These are phyloP conservation scores for Diplodia scrobiculata DNA, from an alignment of 2,329 filamentous ascomycete species.

Conservation along the genomic window DNA sequence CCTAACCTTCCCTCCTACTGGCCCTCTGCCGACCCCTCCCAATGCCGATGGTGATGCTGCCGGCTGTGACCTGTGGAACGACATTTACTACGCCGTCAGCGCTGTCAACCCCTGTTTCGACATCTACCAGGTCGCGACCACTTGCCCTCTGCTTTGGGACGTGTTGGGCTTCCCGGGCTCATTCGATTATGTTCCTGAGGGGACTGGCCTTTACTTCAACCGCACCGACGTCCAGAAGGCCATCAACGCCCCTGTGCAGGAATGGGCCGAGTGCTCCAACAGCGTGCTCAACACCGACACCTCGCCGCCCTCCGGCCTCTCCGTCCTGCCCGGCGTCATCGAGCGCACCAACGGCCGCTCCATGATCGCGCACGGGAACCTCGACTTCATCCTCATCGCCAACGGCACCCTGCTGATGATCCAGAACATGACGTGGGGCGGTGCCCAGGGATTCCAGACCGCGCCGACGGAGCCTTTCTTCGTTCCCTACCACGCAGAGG, in stretches of 20 bases:
- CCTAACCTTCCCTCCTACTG: constrained; percentile 68
- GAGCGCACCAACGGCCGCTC: constrained; percentile 68
- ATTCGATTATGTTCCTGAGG: constrained; percentile 46
- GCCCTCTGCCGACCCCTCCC: constrained; percentile 60
- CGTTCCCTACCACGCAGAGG: constrained; percentile 62
- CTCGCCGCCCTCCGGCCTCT: constrained; percentile 58
- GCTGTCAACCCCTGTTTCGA: constrained; percentile 57
- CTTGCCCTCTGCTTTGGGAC: constrained; percentile 43
- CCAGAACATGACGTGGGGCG: constrained; percentile 81
- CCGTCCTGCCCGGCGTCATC: constrained; percentile 69
- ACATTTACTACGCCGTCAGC: constrained; percentile 45
- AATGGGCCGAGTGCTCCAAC: constrained; percentile 61
- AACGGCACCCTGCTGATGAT: constrained; percentile 72
- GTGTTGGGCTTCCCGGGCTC: constrained; percentile 45
- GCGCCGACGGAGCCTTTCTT: constrained; percentile 65
- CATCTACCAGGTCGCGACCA: constrained; percentile 50
- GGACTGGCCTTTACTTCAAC: constrained; percentile 54
- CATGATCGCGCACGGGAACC: constrained; percentile 70
- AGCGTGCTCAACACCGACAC: constrained; percentile 56
- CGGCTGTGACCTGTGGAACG: constrained; percentile 56
- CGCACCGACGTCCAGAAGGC: constrained; percentile 55
- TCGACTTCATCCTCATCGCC: constrained; percentile 68
- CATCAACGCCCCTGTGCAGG: constrained; percentile 62
- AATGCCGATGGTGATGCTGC: constrained; percentile 41
- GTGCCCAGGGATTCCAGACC: constrained; percentile 67